Conservation (phyloP, 1,139 yeast species). For the Blastobotrys buckinghamii region DNA sequence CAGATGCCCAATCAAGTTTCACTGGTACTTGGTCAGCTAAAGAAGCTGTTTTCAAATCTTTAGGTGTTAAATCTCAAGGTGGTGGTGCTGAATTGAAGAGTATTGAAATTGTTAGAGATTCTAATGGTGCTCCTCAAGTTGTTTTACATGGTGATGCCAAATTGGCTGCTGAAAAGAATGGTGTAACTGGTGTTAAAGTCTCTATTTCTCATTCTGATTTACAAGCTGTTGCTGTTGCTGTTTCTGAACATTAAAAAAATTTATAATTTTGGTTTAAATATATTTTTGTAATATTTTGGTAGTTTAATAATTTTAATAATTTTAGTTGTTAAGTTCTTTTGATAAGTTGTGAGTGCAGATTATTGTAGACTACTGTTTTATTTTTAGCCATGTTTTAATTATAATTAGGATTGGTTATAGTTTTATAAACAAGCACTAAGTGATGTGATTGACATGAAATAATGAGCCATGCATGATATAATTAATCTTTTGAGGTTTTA, state of each 20-base stretch:
- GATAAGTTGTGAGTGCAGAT: too few relatives aligned
- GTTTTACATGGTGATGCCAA: constrained; percentile 69
- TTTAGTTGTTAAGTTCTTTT: too few relatives aligned
- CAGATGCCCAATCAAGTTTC: constrained; percentile 81
- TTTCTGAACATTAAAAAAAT: constrained; percentile 48
- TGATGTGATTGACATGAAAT: too few relatives aligned
- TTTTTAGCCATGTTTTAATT: too few relatives aligned
- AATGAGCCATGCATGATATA: too few relatives aligned
- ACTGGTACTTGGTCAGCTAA: constrained; percentile 99
- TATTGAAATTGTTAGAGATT: constrained; percentile 75
- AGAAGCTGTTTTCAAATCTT: constrained; percentile 96
- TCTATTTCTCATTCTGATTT: constrained; percentile 94
- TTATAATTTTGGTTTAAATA: too few relatives aligned
- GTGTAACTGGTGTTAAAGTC: constrained; percentile 68
- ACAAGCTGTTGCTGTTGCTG: constrained; percentile 97
- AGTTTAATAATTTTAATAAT: too few relatives aligned
- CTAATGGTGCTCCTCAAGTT: constrained; percentile 75
- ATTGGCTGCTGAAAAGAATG: constrained; percentile 62
- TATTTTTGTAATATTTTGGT: too few relatives aligned
- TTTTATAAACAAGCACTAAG: too few relatives aligned
- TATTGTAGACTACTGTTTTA: too few relatives aligned
- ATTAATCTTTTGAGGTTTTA: too few relatives aligned
- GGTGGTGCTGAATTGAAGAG: constrained; percentile 92
- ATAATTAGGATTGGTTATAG: too few relatives aligned
- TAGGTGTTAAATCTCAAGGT: constrained; percentile 85